phyloP scores from a whole-genome alignment of 129 eudicot species.

The Chrysanthemum seticuspe region DNA sequence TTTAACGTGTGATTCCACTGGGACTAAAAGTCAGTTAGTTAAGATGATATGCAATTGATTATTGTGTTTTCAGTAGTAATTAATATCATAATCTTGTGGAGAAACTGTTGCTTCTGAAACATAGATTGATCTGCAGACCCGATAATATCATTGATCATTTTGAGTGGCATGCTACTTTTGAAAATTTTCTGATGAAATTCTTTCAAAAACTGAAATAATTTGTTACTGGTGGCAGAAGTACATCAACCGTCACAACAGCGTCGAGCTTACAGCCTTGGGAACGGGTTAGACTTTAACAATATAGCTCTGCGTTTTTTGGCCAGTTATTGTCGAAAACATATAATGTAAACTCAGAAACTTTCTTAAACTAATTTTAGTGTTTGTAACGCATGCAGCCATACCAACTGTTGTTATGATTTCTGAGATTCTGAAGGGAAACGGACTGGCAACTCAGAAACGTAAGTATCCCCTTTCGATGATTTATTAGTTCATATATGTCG shows the following conservation, averaged over 20 bases:
- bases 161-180: not conserved
- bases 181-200: not conserved
- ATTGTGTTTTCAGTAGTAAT: not conserved
- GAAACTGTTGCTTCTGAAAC: not conserved
- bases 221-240: constrained; percentile 21
- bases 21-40: not conserved
- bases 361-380: not conserved
- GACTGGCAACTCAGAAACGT: constrained; percentile 36
- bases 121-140: not conserved
- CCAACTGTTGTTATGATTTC: constrained; percentile 34
- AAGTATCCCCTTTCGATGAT: constrained; percentile 1
- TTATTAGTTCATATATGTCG: not conserved
- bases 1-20: not conserved
- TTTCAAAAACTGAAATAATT: not conserved
- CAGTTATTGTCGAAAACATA: constrained; percentile 9
- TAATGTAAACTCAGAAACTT: not conserved
- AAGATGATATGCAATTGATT: not conserved
- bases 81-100: not conserved
- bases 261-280: constrained; percentile 37
- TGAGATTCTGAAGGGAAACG: constrained; percentile 31
- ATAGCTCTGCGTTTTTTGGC: not conserved
- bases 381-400: constrained; percentile 26
- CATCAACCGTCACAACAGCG: constrained; percentile 24
- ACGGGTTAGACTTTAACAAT: constrained; percentile 28
- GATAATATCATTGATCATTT: no score